These are phyloP conservation scores for Daldinia childiae DNA, from an alignment of 495 filamentous ascomycete genomes.

Conservation along the genomic window DNA sequence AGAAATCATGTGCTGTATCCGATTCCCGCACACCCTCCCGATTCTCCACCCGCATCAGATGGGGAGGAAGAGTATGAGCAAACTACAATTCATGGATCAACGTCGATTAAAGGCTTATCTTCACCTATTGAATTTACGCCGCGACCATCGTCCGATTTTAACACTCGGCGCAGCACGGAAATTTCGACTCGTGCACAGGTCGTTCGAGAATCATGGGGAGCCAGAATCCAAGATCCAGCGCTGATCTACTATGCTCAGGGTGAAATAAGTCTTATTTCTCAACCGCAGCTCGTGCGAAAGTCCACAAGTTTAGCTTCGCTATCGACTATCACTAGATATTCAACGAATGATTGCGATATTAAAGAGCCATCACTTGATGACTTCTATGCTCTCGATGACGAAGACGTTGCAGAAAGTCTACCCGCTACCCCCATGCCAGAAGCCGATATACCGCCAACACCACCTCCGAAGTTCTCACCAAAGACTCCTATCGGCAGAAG, in stretches of 20 bases:
- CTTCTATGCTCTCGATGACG: slow-evolving; percentile 57
- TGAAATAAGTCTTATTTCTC: slow-evolving; percentile 6
- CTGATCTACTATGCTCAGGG: not conserved
- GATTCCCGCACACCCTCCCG: slow-evolving; percentile 15
- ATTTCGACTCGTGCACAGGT: not conserved
- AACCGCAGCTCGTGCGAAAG: slow-evolving; percentile 31
- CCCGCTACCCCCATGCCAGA: slow-evolving; percentile 21
- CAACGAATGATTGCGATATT: slow-evolving; percentile 33
- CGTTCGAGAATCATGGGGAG: slow-evolving; percentile 42
- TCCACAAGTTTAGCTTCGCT: slow-evolving; percentile 37
- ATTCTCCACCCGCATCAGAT: slow-evolving; percentile 33
- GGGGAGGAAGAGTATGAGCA: slow-evolving; percentile 16
- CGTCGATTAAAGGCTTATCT: slow-evolving; percentile 8
- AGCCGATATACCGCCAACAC: slow-evolving; percentile 29
- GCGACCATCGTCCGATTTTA: slow-evolving; percentile 16
- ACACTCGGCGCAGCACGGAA: not conserved
- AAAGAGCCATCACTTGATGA: slow-evolving; percentile 57
- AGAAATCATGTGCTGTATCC: slow-evolving; percentile 2
- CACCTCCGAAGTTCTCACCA: slow-evolving; percentile 32
- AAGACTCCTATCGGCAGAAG: slow-evolving; percentile 45
- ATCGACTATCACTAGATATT: slow-evolving; percentile 16
- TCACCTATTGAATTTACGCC: slow-evolving; percentile 25
- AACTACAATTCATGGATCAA: not conserved
- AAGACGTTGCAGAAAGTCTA: slow-evolving; percentile 55
- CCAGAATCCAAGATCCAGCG: slow-evolving; percentile 27